A percentile compares a stretch with the other conserved stretches of the same genome.
Conservation (phyloP, 495 filamentous ascomycete genomes). For the Annulohypoxylon moriforme region DNA sequence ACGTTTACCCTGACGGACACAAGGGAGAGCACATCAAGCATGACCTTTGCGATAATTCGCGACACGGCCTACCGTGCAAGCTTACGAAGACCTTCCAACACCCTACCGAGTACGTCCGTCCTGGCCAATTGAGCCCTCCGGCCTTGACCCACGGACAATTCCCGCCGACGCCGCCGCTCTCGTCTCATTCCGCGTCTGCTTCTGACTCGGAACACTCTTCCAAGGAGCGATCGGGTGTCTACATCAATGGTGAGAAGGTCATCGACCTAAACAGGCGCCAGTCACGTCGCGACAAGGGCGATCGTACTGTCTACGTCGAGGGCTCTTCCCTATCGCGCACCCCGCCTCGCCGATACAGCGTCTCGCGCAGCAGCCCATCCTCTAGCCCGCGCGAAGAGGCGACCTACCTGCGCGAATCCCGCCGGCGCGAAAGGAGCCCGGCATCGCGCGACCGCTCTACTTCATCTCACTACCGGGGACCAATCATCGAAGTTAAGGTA, state of each 20-base stretch:
- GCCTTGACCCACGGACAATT: constrained; percentile 44
- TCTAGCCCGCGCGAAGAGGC: constrained; percentile 34
- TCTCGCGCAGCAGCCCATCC: constrained; percentile 32
- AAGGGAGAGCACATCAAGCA: constrained; percentile 34
- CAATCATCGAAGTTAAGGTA: constrained; percentile 41
- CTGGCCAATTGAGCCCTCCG: constrained; percentile 40
- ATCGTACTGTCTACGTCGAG: constrained; percentile 44
- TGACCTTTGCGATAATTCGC: constrained; percentile 38
- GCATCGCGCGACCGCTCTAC: constrained; percentile 32
- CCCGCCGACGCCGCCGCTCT: constrained; percentile 51
- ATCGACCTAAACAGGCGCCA: constrained; percentile 45
- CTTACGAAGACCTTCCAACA: constrained; percentile 38
- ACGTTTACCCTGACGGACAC: constrained; percentile 44
- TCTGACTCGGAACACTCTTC: constrained; percentile 49
- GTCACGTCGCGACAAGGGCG: constrained; percentile 44
- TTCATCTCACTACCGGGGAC: constrained; percentile 32
- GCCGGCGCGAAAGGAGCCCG: constrained; percentile 30
- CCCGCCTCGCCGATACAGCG: constrained; percentile 34
- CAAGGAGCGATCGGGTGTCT: constrained; percentile 47
- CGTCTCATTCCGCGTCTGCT: constrained; percentile 57
- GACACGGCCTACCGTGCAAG: constrained; percentile 35
- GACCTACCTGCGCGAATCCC: constrained; percentile 27
- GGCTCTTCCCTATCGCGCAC: constrained; percentile 44
- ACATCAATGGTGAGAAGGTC: constrained; percentile 49
- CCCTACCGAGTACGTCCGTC: constrained; percentile 25